These are phyloP conservation scores for Aspergillus avenaceus DNA, from an alignment of 495 filamentous ascomycete genomes.

Conservation along the genomic window DNA sequence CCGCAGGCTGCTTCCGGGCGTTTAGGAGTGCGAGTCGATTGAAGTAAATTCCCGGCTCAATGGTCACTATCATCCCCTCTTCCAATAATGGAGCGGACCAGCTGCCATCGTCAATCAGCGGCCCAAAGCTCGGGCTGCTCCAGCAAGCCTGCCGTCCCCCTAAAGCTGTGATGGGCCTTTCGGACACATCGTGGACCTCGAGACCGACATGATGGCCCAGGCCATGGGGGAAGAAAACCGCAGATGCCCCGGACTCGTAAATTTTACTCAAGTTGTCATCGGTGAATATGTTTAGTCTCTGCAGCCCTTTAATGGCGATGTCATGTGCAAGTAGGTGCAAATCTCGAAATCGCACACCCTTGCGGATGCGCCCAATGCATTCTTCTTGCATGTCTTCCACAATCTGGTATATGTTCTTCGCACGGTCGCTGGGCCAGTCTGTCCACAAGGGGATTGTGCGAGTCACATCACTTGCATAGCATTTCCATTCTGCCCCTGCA, in stretches of 20 bases:
- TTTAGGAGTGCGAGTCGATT: slow-evolving; percentile 82
- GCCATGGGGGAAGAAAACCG: slow-evolving; percentile 89
- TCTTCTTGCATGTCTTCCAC: slow-evolving; percentile 81
- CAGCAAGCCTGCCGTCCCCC: neutral
- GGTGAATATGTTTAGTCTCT: slow-evolving; percentile 62
- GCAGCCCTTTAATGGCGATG: slow-evolving; percentile 66
- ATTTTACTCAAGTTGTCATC: slow-evolving; percentile 59
- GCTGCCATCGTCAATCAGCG: slow-evolving; percentile 15
- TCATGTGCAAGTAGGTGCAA: slow-evolving; percentile 67
- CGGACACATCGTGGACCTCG: slow-evolving; percentile 81
- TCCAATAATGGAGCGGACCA: slow-evolving; percentile 46
- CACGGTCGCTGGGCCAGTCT: slow-evolving; percentile 57
- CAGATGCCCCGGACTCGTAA: slow-evolving; percentile 59
- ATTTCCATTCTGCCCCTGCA: slow-evolving; percentile 78
- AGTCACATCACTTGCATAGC: slow-evolving; percentile 89
- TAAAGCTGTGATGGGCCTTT: slow-evolving; percentile 40
- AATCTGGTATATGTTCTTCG: slow-evolving; percentile 63
- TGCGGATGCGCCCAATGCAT: slow-evolving; percentile 62
- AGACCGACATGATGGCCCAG: slow-evolving; percentile 86
- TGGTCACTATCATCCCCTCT: slow-evolving; percentile 74
- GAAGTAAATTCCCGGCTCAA: slow-evolving; percentile 91
- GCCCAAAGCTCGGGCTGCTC: slow-evolving; percentile 16
- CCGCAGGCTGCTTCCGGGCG: slow-evolving; percentile 58
- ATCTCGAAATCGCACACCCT: slow-evolving; percentile 62
- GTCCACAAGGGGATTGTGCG: slow-evolving; percentile 74